These are phyloP conservation scores for Populus pruinosa DNA, from an alignment of 345 rosid species.

Conservation along the genomic window DNA sequence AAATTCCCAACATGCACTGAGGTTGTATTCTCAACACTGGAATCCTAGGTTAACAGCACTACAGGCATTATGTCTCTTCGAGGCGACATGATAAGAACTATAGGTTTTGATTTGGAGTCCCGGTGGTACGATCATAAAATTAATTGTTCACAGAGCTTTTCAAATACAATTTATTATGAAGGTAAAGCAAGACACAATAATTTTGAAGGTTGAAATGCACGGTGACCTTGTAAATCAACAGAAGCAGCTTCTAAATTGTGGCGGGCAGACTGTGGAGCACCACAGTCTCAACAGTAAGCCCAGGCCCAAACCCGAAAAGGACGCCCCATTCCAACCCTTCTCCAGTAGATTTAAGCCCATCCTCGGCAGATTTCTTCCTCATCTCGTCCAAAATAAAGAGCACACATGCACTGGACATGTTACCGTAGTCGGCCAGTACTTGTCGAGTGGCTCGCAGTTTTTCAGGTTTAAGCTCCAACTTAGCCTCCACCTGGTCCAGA, in stretches of 20 bases:
- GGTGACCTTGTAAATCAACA: not conserved
- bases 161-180: not conserved
- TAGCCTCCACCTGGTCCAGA: slow-evolving; percentile 53
- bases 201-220: not conserved
- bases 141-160: not conserved
- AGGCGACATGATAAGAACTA: not conserved
- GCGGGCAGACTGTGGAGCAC: slow-evolving; percentile 52
- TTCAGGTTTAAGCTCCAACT: slow-evolving; percentile 46
- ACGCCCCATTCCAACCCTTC: slow-evolving; percentile 90
- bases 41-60: too few relatives aligned
- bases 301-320: slow-evolving; percentile 79
- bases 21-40: too few relatives aligned
- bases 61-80: not conserved
- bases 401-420: slow-evolving; percentile 85
- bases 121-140: not conserved
- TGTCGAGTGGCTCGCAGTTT: slow-evolving; percentile 60
- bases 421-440: slow-evolving; percentile 65
- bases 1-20: not conserved
- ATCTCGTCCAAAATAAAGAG: slow-evolving; percentile 72
- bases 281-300: slow-evolving; percentile 78
- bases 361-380: slow-evolving; percentile 54
- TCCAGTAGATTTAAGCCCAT: slow-evolving; percentile 60
- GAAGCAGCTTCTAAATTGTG: too few relatives aligned
- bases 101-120: not conserved
- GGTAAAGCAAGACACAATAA: not conserved